Base-by-base conservation (phyloP, 257 asterid genomes). In the Henckelia pumila region DNA sequence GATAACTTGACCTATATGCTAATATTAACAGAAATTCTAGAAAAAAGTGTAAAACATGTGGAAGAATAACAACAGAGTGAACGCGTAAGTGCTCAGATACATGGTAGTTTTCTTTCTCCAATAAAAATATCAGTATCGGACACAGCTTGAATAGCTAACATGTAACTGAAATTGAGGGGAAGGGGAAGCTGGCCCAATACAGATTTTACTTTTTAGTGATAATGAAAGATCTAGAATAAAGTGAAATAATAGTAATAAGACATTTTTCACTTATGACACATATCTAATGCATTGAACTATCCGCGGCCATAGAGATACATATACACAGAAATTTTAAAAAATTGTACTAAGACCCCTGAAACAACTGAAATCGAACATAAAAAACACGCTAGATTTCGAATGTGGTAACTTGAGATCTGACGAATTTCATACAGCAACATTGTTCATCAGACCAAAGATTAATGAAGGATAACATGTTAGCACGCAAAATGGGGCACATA, bases 401-500 rank as follows among this genome's bases (percentile, higher is more conserved):
- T 56, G 1, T 20, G 29, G 22, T 16, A 55, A 56, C 53, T 52
- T 26, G 37, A n/a, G 65, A 69, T 61, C 10, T 52, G 44, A 16
- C 35, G 28, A 63, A 44, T 62, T 59, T 53, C 44, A 28, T 20
- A 26, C 22, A 77, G 24, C 20, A 64, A 16, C 17, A 47, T 6
- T 32, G 26, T 56, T 56, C 20, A 5, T 52, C 4, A 26, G 19
- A 33, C 11, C 17, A 13, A 13, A 13, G 17, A 40, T 40, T 40
- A 40, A 40, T 40, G n/a, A 40, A 40, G 61, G 44, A 19, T 68
- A 69, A 58, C 66, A 68, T 22, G 49, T 49, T 16, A 59, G 29
- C 57, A 64, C 23, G 73, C 56, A 49, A 59, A 72, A 23, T 60
- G 28, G 17, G 66, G 70, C 40, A 68, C 98, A 4, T 88, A 90